Evolutionary conservation across 2,329 filamentous ascomycete genomes (phyloP).

Genomic region (Trichoderma afroharzianum): DNA sequence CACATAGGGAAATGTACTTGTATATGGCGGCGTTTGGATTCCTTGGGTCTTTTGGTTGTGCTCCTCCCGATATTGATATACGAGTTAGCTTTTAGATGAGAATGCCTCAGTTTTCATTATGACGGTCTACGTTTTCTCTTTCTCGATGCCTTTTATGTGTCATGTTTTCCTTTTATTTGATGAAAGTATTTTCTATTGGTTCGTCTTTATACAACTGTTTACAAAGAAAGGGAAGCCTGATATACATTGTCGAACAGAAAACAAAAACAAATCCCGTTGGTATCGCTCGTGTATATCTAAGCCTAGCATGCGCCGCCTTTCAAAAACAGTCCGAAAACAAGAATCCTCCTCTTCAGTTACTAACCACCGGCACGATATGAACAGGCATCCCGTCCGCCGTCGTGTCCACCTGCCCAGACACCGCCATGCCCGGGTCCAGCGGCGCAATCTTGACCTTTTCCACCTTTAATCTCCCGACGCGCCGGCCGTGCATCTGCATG

Average conservation of each 20-base stretch:
- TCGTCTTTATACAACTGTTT: neutral
- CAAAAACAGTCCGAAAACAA: neutral
- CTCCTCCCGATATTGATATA: neutral
- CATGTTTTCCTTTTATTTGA: neutral
- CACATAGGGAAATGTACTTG: neutral
- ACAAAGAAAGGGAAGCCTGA: neutral
- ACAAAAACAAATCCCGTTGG: neutral
- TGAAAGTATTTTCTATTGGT: neutral
- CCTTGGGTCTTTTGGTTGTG: neutral
- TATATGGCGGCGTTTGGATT: slow-evolving; percentile 3
- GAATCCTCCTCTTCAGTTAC: neutral
- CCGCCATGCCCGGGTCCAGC: slow-evolving; percentile 8
- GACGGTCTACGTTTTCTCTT: neutral
- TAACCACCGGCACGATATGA: slow-evolving; percentile 7
- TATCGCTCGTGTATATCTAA: neutral
- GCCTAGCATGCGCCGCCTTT: neutral
- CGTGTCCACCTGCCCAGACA: neutral
- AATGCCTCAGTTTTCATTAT: neutral
- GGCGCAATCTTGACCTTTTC: slow-evolving; percentile 13
- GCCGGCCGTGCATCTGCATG: slow-evolving; percentile 50
- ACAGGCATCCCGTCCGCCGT: neutral
- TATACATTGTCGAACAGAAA: neutral
- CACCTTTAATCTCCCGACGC: slow-evolving; percentile 17
- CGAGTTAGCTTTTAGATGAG: neutral
- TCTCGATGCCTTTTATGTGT: neutral